Evolutionary conservation across 2,329 filamentous ascomycete species (phyloP).

Genomic region (Nigrospora osmanthi): DNA sequence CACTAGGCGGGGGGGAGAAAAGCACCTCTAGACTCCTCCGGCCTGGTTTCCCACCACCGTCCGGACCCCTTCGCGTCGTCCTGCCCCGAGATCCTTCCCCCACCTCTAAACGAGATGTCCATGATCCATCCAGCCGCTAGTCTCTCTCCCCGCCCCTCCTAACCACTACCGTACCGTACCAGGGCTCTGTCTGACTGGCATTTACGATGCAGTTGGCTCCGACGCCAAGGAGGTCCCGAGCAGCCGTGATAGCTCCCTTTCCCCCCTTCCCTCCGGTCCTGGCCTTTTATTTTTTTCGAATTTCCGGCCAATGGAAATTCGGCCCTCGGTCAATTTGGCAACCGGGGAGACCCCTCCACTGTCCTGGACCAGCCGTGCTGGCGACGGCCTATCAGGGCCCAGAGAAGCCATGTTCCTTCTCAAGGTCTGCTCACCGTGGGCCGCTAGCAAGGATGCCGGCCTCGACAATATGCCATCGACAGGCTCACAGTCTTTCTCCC

Average conservation of each 20-base stretch:
- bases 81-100: too few relatives aligned
- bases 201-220: too few relatives aligned
- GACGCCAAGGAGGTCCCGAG: not conserved
- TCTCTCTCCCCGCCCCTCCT: too few relatives aligned
- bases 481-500: conserved; percentile 5
- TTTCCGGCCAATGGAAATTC: conserved; percentile 1
- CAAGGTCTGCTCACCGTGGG: conserved; percentile 1
- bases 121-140: too few relatives aligned
- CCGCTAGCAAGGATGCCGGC: conserved; percentile 4
- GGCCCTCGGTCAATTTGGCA: conserved; percentile 1
- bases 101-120: too few relatives aligned
- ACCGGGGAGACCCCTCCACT: not conserved
- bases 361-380: not conserved
- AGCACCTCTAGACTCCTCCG: too few relatives aligned
- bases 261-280: not conserved
- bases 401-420: conserved; percentile 2
- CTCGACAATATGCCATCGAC: conserved; percentile 4
- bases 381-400: conserved; percentile 1
- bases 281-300: not conserved
- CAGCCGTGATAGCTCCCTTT: not conserved
- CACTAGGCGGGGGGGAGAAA: too few relatives aligned
- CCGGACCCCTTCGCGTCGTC: too few relatives aligned
- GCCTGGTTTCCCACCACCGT: too few relatives aligned
- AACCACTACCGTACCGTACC: too few relatives aligned
- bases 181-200: too few relatives aligned